Evolutionary conservation across 805 yeast species (phyloP).

Genomic region (Hanseniaspora vineae): DNA sequence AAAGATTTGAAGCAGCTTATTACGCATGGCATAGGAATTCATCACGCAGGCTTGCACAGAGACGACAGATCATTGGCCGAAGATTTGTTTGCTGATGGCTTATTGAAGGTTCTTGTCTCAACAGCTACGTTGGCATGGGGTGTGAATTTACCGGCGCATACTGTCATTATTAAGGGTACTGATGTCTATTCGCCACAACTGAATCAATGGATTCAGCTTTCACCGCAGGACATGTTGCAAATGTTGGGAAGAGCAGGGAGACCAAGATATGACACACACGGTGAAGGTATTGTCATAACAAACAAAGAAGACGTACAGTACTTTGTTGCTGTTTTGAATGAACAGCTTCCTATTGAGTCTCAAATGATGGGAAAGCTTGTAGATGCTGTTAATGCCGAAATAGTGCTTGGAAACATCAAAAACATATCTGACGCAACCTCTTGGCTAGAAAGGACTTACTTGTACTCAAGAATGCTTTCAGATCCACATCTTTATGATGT

Average conservation of each 20-base stretch:
- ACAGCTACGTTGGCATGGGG: conserved; percentile 98
- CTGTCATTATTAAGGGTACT: conserved; percentile 87
- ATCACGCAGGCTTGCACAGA: conserved; percentile 78
- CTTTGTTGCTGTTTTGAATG: conserved; percentile 80
- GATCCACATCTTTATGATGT: conserved; percentile 68
- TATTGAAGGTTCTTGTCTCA: conserved; percentile 69
- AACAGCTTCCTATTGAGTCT: conserved; percentile 86
- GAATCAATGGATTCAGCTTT: conserved; percentile 81
- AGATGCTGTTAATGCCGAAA: conserved; percentile 77
- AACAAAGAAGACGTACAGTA: conserved; percentile 76
- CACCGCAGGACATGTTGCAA: conserved; percentile 89
- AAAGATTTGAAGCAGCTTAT: conserved; percentile 44
- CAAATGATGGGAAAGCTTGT: conserved; percentile 60
- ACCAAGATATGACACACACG: conserved; percentile 83
- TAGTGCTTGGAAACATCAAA: conserved; percentile 57
- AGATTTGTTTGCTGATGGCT: conserved; percentile 80
- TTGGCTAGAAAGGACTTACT: conserved; percentile 74
- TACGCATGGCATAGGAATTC: conserved; percentile 71
- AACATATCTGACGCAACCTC: conserved; percentile 51
- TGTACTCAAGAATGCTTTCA: conserved; percentile 63
- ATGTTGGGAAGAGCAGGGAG: conserved; percentile 99
- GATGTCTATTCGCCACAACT: conserved; percentile 84
- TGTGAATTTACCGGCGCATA: conserved; percentile 89
- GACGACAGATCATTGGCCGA: conserved; percentile 68
- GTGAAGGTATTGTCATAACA: conserved; percentile 90